Base-by-base conservation (phyloP, 805 yeast genomes). In the Hanseniaspora vineae region DNA sequence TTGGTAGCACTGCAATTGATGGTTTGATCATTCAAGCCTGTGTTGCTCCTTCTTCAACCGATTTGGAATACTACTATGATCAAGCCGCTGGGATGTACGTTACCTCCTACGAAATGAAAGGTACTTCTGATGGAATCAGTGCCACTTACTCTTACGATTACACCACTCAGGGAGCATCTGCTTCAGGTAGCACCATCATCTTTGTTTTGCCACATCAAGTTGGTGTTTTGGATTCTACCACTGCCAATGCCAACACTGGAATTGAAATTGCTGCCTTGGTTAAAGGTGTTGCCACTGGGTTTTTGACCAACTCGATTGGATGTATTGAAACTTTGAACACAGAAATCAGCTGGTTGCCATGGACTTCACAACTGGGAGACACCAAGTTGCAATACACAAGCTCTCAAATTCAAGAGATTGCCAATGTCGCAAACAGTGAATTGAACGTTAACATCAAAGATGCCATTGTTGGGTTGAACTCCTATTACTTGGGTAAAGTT, bases 71-170 rank as follows among this genome's bases (percentile, higher is more conserved):
- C 8, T 65, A 60, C 51, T 79, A 80, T 57, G 89, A 81, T 59
- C 54, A 66, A 42, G 77, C 83, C 18, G 89, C 92, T 39, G 94
- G 94, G 39, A 66, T 71, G 53, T 84, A 80, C 57, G 77, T 75
- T 2, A 70, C 72, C 2, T 70, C 68, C 33, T 80, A 79, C 17
- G 49, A 57, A 3, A 56, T 80, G 18, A 54, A 57, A 18, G 85
- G 83, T 47, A 59, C 71, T 20, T 54, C 71, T 14, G 65, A 67
- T 23, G 77, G 78, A 15, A 50, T 63, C 3, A 52, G 66, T 23
- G 81, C 79, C 11, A 58, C 64, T 15, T 80, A 78, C 58, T 55
- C 66, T 37, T 70, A 78, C 55, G 56, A 55, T 5, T 81, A 77
- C 61, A 53, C 60, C n/a, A 72, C 77, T 18, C 55, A 54, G 31